Evolutionary conservation across 2,329 filamentous ascomycete species (phyloP).

Genomic region (Cordyceps sp.): DNA sequence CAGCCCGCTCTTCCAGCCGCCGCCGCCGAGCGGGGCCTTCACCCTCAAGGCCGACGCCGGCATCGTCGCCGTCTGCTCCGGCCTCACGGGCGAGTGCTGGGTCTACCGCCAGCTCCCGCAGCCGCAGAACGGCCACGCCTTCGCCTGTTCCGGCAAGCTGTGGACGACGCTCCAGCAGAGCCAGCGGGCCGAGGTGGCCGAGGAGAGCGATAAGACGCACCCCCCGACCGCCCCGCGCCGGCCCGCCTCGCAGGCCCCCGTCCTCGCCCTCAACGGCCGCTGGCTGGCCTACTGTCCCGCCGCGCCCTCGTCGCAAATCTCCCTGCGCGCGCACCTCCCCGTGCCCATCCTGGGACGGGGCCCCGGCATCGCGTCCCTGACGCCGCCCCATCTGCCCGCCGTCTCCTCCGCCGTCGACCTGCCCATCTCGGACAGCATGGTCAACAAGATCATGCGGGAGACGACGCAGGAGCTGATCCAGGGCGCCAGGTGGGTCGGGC

Average conservation of each 20-base stretch:
- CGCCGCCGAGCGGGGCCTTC: conserved; percentile 55
- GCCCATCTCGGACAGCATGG: conserved; percentile 53
- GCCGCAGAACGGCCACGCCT: conserved; percentile 26
- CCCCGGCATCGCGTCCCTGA: conserved; percentile 40
- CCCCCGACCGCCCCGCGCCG: conserved; percentile 19
- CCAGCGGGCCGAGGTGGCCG: conserved; percentile 26
- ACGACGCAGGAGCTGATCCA: conserved; percentile 65
- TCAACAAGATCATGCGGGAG: conserved; percentile 64
- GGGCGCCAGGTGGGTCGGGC: conserved; percentile 58
- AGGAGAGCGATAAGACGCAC: conserved; percentile 26
- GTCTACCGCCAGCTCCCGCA: conserved; percentile 42
- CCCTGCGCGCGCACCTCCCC: conserved; percentile 49
- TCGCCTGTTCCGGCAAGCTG: conserved; percentile 65
- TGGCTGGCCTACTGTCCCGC: conserved; percentile 70
- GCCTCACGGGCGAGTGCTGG: conserved; percentile 74
- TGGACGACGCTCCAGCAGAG: conserved; percentile 73
- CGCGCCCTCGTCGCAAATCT: conserved; percentile 51
- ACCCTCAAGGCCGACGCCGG: conserved; percentile 57
- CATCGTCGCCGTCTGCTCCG: conserved; percentile 60
- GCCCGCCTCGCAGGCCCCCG: conserved; percentile 38
- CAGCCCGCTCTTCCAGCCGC: conserved; percentile 50
- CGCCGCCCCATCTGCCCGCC: conserved; percentile 51
- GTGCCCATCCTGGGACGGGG: conserved; percentile 37
- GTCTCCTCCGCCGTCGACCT: conserved; percentile 54
- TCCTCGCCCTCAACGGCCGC: conserved; percentile 52